Percentiles rank a stretch among this genome's conserved stretches.
Evolutionary conservation across 805 yeast species (phyloP).

Genomic region (Tetrapisispora taiwanensis): DNA sequence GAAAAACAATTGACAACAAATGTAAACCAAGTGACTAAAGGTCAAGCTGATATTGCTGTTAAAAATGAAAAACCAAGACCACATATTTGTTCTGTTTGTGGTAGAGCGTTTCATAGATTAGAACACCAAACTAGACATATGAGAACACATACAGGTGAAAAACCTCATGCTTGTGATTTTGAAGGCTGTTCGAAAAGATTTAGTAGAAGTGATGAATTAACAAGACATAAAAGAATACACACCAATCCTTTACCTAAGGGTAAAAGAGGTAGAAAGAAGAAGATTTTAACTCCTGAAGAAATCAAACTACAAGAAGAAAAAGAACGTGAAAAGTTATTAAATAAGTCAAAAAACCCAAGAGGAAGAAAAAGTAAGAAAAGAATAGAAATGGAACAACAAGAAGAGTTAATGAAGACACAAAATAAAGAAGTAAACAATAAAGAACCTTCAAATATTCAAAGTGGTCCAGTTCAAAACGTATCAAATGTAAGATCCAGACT

Average conservation of each 20-base stretch:
- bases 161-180: constrained; percentile 66
- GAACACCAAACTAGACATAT: constrained; percentile 76
- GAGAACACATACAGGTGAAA: constrained; percentile 74
- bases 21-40: not conserved
- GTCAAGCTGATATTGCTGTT: not conserved
- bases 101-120: constrained; percentile 61
- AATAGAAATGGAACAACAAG: not conserved
- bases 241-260: constrained; percentile 62
- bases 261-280: constrained; percentile 38
- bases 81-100: constrained; percentile 64
- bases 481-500: constrained; percentile 18
- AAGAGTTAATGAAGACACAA: constrained; percentile 1
- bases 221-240: constrained; percentile 65
- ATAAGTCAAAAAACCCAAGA: constrained; percentile 1
- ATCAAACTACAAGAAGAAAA: not conserved
- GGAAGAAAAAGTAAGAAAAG: constrained; percentile 1
- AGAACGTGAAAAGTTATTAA: not conserved
- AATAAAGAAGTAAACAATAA: not conserved
- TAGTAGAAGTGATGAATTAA: constrained; percentile 62
- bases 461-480: constrained; percentile 2
- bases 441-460: not conserved
- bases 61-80: constrained; percentile 35
- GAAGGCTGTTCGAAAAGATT: constrained; percentile 62
- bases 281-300: constrained; percentile 9
- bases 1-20: not conserved